Base-by-base conservation (phyloP, 2,329 filamentous ascomycete species). In the Dothistroma pini region DNA sequence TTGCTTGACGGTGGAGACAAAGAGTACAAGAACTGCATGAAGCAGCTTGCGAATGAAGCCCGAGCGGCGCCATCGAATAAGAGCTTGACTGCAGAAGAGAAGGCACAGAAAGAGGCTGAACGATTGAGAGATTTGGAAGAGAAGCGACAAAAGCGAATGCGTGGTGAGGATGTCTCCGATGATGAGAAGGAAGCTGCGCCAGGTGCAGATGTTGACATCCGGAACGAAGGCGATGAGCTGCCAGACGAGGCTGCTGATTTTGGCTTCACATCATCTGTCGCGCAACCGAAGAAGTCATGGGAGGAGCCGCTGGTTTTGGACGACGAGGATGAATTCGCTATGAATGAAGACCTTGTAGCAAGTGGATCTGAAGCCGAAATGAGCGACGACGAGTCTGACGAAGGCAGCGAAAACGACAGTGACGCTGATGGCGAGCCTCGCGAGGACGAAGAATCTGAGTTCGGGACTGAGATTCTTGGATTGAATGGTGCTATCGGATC, bases 241-340 rank as follows among this genome's bases (percentile, higher is more conserved):
- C 71, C 71, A 11, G 83, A 87, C 61, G 84, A 89, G 70, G 85
- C 85, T 14, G 82, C 79, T 54, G 80, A 81, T 54, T 88, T 88
- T 70, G 86, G 86, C 1, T 76, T 88, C n/a, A 86, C 84, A 8
- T 83, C 82, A 3, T 80, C 83, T 11, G 83, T 88, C 60, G 75
- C 71, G 50, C 62, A 57, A 14, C 61, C 64, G 2, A 68, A 68
- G 69, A 38, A 54, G 10, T 49, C 55, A 25, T 60, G 63, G 54
- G 71, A 58, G 67, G 75, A 67, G 61, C 77, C 80, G 25, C 70
- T 92, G 19, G 90, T 87, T 6, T 88, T 96, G 35, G 92, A 96
- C 66, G 93, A 97, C 68, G 93, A 97, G 72, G 93, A 97, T 69
- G 91, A 97, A 69, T 97, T 97, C 70, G 74, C 93, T 29, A 87